Evolutionary conservation across 202 grass and related monocot species (phyloP).

Genomic region (Schoenoplectus tabernaemontani): DNA sequence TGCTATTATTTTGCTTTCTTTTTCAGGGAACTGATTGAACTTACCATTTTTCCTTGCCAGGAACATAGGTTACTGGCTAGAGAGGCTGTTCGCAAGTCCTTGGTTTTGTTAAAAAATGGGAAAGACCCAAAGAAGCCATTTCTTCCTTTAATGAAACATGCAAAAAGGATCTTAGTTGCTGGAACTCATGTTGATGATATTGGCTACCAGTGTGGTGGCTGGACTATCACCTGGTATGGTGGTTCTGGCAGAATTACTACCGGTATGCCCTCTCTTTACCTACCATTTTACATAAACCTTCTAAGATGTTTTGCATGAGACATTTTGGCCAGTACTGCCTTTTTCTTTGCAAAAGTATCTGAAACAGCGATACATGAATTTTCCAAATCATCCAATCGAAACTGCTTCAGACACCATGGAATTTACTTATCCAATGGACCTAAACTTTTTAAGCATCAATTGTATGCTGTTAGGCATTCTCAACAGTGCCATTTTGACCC

Average conservation of each 20-base stretch:
- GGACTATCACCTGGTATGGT: constrained; percentile 88
- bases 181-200: constrained; percentile 82
- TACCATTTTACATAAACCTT: constrained; percentile 16
- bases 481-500: background rate
- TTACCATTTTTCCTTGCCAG: constrained; percentile 19
- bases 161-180: constrained; percentile 67
- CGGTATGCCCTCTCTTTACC: constrained; percentile 31
- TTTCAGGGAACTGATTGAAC: background rate
- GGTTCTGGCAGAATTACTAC: constrained; percentile 59
- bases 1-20: background rate
- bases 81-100: constrained; percentile 75
- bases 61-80: constrained; percentile 72
- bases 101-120: constrained; percentile 91
- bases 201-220: constrained; percentile 88
- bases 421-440: background rate
- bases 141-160: constrained; percentile 77
- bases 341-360: background rate
- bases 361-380: background rate
- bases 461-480: background rate
- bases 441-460: background rate
- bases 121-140: constrained; percentile 48
- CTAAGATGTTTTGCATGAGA: background rate
- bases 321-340: background rate
- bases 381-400: background rate
- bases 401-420: background rate